These are phyloP conservation scores for Hapsidospora chrysogenum DNA, from an alignment of 495 filamentous ascomycete species.

Conservation along the genomic window DNA sequence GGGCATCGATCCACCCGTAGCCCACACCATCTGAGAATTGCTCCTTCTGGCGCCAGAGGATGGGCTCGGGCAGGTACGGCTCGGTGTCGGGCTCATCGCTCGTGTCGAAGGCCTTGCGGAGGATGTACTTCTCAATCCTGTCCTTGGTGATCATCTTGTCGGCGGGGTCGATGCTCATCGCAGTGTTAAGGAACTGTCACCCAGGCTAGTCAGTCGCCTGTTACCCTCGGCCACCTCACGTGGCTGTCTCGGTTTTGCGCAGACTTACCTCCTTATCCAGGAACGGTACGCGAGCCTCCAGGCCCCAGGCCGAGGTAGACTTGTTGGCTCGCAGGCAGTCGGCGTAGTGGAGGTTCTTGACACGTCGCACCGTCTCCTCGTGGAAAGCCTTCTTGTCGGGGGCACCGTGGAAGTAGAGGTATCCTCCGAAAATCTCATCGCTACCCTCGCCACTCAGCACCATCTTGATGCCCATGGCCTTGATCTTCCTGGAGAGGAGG, in stretches of 20 bases:
- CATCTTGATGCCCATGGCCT: conserved; percentile 99
- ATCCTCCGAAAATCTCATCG: conserved; percentile 96
- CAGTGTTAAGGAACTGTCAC: conserved; percentile 63
- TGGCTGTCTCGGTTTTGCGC: too few relatives aligned
- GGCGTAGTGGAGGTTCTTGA: conserved; percentile 88
- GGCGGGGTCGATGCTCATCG: conserved; percentile 81
- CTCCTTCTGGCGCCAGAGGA: conserved; percentile 97
- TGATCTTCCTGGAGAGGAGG: conserved; percentile 92
- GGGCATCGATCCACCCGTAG: conserved; percentile 95
- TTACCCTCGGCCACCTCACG: too few relatives aligned
- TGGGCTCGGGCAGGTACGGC: conserved; percentile 83
- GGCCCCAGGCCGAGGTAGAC: conserved; percentile 95
- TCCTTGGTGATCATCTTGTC: conserved; percentile 93
- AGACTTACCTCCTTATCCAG: conserved; percentile 63
- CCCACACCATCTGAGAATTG: conserved; percentile 97
- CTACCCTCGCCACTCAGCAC: conserved; percentile 90
- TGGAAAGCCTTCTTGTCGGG: conserved; percentile 86
- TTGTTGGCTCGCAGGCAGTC: conserved; percentile 98
- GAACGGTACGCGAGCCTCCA: conserved; percentile 96
- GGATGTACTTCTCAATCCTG: conserved; percentile 89
- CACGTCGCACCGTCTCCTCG: conserved; percentile 74
- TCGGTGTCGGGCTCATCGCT: conserved; percentile 58
- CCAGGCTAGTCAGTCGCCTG: too few relatives aligned
- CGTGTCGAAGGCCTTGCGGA: conserved; percentile 94
- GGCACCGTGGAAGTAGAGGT: conserved; percentile 94